Evolutionary conservation across 2,329 filamentous ascomycete genomes (phyloP), one percentile per base, ranked within the genome.

Genomic region (Scedosporium aurantiacum): DNA sequence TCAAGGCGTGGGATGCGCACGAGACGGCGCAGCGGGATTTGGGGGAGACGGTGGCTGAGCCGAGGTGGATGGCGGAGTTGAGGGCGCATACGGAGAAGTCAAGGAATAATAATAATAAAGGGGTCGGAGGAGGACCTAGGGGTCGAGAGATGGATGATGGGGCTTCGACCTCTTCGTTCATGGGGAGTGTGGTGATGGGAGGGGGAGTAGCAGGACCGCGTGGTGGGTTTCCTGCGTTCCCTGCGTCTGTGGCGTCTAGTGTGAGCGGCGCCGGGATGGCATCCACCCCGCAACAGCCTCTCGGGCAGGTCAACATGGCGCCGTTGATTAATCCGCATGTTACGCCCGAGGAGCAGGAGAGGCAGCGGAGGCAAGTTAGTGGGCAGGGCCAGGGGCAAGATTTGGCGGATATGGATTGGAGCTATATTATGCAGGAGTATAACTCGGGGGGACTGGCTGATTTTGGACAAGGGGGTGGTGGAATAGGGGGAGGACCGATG

Each of bases 1-100:
- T 87, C 62, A 85, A 84, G 66, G 83, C 84, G 0, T 88, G 85
- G 85, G 79, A 81, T 52, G 81, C 80, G 2, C 78, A 80, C 61
- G 79, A 80, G 65, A 73, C 76, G 1, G 78, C 79, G 12, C 75
- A 79, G 64, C 64, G 72, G 4, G 73, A 75, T 58, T 70, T 73
- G 5, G 82, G 81, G 0, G 75, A 74, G 32, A 69, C 73, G 1
- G 63, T 78, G 2, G 66, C 71, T 16, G 72, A 73, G 12, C 82
- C 81, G 2, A 71, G 69, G 54, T 78, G 83, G 63, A 78, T 84
- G 60, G 71, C 69, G 2, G 65, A 76, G 52, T 72, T 84, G 65
- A 72, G 76, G n/a, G 77, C 79, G 60, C 73, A 76, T 16, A 71
- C 73, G 5, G 75, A 76, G 62, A 69, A 70, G 63, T 52, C 47